Evolutionary conservation across 2,329 filamentous ascomycete species (phyloP), one percentile per base, ranked within the genome.

Genomic region (Teratosphaeria gauchensis): DNA sequence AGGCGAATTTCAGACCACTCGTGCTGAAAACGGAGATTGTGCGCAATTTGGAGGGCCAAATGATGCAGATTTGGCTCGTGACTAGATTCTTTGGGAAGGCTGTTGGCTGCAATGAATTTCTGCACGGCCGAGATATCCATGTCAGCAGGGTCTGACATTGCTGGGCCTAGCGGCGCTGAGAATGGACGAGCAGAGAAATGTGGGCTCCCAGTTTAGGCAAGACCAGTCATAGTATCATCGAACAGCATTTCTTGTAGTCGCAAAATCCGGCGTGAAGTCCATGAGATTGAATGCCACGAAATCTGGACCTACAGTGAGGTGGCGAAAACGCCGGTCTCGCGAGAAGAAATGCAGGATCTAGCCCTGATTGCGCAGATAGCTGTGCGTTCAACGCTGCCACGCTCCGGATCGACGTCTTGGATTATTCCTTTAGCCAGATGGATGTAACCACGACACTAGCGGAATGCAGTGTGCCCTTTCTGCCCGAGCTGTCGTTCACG

Each of bases 1-100:
- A 84, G 68, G 54, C 79, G 73, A 53, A 92, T 73, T 24, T 78
- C 72, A 24, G 81, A 82, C 89, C 89, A 94, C 69, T 86, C 82
- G 72, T 92, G 89, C 72, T 92, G 87, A 71, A 88, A 79, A 65
- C 82, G 78, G 54, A 94, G 82, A 71, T 92, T 91, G 71, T 86
- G 82, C 56, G 84, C 77, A 55, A 92, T 84, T 55, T 84, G 78
- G 31, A 79, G 72, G 52, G 83, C 80, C 54, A 89, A 80, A 55
- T 80, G 74, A 65, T 77, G 74, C 54, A 42, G 28, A 21, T 57
- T 32, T 42, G 52, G 52, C 52, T 31, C 28, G 32, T 53, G 52
- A 8, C 12, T 35, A 8, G 28, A 53, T 35, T 35, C 52, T 31
- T 53, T 53, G 52, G 52, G 52, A 31, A 30, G 32, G 19, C 32